Percentiles rank a stretch among this genome's conserved stretches.
These are phyloP conservation scores for Suillus occidentalis DNA, from an alignment of 768 basidiomycete species.

Conservation along the genomic window DNA sequence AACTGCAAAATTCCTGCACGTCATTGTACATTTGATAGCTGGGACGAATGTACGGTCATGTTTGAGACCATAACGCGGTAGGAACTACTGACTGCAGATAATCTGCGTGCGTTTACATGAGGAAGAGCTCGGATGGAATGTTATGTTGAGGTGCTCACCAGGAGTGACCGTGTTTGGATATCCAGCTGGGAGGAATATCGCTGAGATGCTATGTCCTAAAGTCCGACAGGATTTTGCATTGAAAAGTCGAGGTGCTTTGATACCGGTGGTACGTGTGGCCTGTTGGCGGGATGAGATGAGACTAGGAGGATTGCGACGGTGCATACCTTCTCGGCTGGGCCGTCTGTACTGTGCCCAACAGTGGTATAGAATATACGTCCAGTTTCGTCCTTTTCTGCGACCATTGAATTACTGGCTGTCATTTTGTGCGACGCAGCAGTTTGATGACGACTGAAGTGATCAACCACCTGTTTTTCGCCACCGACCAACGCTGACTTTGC, in stretches of 20 bases:
- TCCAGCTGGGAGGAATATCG: slow-evolving; percentile 59
- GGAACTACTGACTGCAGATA: slow-evolving; percentile 47
- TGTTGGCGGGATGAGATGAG: neutral
- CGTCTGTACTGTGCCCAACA: neutral
- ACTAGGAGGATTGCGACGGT: neutral
- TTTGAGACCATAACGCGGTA: slow-evolving; percentile 9
- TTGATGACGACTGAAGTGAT: neutral
- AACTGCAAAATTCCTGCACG: slow-evolving; percentile 69
- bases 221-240: neutral
- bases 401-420: neutral
- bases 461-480: neutral
- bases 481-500: neutral
- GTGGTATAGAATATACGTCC: slow-evolving; percentile 1
- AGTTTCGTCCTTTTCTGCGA: slow-evolving; percentile 2
- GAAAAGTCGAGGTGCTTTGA: neutral
- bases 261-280: neutral
- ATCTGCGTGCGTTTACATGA: slow-evolving; percentile 31
- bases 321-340: neutral
- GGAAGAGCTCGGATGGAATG: neutral
- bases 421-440: neutral
- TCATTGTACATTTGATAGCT: slow-evolving; percentile 71
- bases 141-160: slow-evolving; percentile 35
- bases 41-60: slow-evolving; percentile 1
- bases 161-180: slow-evolving; percentile 62
- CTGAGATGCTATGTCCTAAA: neutral